Conservation (phyloP, 192 early-diverging fungal species). For the Thoreauomyces humboldtii region DNA sequence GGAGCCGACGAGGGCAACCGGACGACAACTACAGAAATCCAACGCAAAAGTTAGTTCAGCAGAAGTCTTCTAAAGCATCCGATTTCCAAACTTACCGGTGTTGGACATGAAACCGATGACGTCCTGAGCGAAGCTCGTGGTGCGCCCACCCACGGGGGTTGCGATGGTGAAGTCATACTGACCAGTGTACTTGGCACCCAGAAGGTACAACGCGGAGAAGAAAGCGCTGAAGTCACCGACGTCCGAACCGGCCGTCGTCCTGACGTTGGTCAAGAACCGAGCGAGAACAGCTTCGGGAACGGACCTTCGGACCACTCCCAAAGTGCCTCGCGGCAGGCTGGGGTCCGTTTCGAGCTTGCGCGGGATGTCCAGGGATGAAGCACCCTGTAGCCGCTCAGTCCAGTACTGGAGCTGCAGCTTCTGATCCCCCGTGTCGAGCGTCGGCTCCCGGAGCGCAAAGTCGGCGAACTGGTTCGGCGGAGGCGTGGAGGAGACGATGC, state of each 20-base stretch:
- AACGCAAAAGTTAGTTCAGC: background rate
- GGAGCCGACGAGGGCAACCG: background rate
- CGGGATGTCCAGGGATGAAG: background rate
- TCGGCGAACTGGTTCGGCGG: background rate
- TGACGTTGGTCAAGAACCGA: background rate
- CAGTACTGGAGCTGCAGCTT: background rate
- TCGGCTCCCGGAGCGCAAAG: background rate
- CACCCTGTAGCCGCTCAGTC: background rate
- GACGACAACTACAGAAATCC: background rate
- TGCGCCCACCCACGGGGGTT: background rate
- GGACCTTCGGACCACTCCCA: background rate
- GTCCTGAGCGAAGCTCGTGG: background rate
- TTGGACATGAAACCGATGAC: background rate
- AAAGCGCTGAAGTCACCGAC: slow-evolving; percentile 1
- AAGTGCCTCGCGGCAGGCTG: background rate
- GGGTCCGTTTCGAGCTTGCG: background rate
- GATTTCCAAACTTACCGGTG: background rate
- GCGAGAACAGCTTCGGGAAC: background rate
- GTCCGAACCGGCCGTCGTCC: background rate
- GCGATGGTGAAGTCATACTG: background rate
- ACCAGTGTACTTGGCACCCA: background rate
- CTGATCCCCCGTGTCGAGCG: background rate
- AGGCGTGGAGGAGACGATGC: background rate
- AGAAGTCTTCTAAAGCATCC: background rate
- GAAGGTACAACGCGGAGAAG: slow-evolving; percentile 1